These are phyloP conservation scores for Pseudonitzschia multiseries DNA, from an alignment of 108 stramenopile species.

Conservation along the genomic window DNA sequence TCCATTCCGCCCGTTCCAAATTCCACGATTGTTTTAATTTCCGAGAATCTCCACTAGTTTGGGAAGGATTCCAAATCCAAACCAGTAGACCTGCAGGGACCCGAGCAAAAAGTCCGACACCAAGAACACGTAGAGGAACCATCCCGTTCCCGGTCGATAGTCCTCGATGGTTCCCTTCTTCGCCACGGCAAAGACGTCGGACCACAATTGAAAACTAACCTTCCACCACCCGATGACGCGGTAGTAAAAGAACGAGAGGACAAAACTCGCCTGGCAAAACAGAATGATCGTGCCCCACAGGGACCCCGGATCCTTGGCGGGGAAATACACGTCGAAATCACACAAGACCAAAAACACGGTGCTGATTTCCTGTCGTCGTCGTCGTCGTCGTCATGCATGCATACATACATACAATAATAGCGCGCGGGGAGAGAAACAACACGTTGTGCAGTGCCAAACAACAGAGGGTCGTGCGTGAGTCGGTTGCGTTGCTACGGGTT, in stretches of 20 bases:
- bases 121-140: constrained; percentile 30
- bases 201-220: constrained; percentile 28
- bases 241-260: constrained; percentile 31
- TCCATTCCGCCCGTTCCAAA: neutral
- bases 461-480: too few species aligned
- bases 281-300: constrained; percentile 10
- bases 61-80: constrained; percentile 14
- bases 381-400: too few species aligned
- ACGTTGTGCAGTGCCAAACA: too few species aligned
- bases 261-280: constrained; percentile 29
- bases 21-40: neutral
- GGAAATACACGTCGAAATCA: constrained; percentile 44
- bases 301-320: constrained; percentile 13
- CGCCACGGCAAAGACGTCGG: constrained; percentile 27
- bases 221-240: constrained; percentile 37
- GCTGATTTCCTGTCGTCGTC: constrained; percentile 13
- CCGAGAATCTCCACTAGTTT: constrained; percentile 11
- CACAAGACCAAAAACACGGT: constrained; percentile 54
- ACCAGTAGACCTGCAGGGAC: constrained; percentile 42
- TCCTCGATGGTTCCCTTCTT: constrained; percentile 23
- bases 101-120: constrained; percentile 30
- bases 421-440: too few species aligned
- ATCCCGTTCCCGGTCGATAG: constrained; percentile 30
- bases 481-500: too few species aligned
- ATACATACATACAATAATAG: neutral